phyloP scores from a whole-genome alignment of 2,329 filamentous ascomycete species.

The Incumbomyces lentus region DNA sequence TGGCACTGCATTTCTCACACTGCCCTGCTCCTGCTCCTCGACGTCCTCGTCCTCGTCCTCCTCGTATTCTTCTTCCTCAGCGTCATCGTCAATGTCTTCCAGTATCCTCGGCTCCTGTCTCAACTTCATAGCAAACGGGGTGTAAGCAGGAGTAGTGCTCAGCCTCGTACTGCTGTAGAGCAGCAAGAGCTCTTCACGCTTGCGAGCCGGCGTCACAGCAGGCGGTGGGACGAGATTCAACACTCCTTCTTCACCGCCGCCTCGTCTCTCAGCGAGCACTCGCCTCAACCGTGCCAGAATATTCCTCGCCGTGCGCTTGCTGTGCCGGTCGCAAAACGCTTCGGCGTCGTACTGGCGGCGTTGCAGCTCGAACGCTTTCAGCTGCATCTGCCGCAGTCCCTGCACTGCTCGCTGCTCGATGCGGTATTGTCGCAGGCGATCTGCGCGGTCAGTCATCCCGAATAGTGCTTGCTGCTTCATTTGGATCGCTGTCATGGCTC shows the following conservation, averaged over 20 bases:
- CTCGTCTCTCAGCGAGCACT: not conserved
- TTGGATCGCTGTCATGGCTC: conserved; percentile 1
- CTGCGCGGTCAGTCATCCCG: conserved; percentile 2
- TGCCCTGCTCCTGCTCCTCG: not conserved
- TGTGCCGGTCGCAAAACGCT: conserved; percentile 2
- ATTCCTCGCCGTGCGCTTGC: conserved; percentile 1
- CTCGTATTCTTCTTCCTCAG: not conserved
- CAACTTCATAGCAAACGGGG: conserved; percentile 5
- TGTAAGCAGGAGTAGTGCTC: conserved; percentile 9
- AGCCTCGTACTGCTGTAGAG: conserved; percentile 6
- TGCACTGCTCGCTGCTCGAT: conserved; percentile 4
- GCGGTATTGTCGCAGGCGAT: conserved; percentile 2
- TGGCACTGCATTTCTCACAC: too few relatives aligned
- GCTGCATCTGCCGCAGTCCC: conserved; percentile 5
- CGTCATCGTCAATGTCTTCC: conserved; percentile 4
- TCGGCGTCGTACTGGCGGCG: conserved; percentile 4
- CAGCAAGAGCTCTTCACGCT: conserved; percentile 6
- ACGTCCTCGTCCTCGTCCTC: not conserved
- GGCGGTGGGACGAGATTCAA: not conserved
- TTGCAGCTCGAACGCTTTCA: conserved; percentile 5
- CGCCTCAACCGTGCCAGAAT: conserved; percentile 1
- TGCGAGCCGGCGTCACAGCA: conserved; percentile 3
- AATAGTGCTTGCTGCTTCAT: conserved; percentile 4
- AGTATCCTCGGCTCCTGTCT: not conserved
- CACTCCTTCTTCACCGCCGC: conserved; percentile 3